A percentile compares a stretch with the other conserved stretches of the same genome.
These are phyloP conservation scores for Phlyctochytrium arcticum DNA, from an alignment of 192 early-diverging fungal species.

Conservation along the genomic window DNA sequence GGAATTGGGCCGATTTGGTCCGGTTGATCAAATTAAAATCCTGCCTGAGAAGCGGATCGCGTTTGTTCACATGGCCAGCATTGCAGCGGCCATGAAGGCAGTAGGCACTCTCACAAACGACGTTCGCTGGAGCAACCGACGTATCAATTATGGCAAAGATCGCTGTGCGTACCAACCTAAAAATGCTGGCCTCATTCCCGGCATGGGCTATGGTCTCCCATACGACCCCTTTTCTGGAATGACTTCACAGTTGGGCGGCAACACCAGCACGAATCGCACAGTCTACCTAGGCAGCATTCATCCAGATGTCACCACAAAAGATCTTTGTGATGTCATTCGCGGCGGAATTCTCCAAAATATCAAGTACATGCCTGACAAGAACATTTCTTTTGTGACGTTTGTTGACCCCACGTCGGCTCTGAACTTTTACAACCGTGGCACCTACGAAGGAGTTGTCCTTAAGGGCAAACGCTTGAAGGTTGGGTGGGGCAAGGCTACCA, in stretches of 20 bases:
- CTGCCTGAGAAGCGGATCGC: conserved; percentile 72
- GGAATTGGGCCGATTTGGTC: conserved; percentile 67
- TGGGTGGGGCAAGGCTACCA: conserved; percentile 74
- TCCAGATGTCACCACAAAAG: conserved; percentile 72
- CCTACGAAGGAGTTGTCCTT: conserved; percentile 58
- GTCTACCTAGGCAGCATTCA: conserved; percentile 80
- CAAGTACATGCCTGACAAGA: conserved; percentile 67
- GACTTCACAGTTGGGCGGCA: background rate
- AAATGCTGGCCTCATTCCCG: conserved; percentile 7
- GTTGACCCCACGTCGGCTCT: conserved; percentile 65
- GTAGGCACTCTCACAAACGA: conserved; percentile 60
- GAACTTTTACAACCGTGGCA: conserved; percentile 58
- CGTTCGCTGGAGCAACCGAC: conserved; percentile 48
- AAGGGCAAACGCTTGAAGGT: conserved; percentile 72
- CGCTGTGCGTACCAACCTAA: conserved; percentile 56
- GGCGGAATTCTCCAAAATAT: conserved; percentile 81
- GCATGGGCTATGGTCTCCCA: background rate
- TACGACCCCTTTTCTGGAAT: conserved; percentile 20
- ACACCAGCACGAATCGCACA: conserved; percentile 57
- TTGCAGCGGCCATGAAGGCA: conserved; percentile 68
- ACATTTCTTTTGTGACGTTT: conserved; percentile 83
- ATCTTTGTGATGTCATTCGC: conserved; percentile 82
- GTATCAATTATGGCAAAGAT: conserved; percentile 82
- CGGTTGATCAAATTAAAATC: conserved; percentile 69
- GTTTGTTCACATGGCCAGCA: conserved; percentile 77